Evolutionary conservation across 1,284 basidiomycete genomes (phyloP).

Genomic region (Mixia osmundae): DNA sequence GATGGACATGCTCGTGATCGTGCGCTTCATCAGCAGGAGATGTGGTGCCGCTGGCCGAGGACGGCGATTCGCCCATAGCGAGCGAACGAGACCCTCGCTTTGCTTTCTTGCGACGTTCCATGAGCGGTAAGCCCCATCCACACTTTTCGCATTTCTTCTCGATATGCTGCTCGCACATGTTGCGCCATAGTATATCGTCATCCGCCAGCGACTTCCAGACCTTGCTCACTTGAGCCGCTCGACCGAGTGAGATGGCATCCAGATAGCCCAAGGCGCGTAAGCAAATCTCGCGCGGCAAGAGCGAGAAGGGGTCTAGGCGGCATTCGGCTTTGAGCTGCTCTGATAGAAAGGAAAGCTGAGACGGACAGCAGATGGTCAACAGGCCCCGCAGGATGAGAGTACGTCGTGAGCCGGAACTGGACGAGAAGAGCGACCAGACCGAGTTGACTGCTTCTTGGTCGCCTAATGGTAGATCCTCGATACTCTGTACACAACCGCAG

Average conservation of each 20-base stretch:
- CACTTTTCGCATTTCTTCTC: conserved; percentile 93
- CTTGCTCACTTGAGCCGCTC: conserved; percentile 77
- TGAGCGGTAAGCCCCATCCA: conserved; percentile 84
- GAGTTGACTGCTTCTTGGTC: conserved; percentile 77
- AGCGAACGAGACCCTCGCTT: conserved; percentile 5
- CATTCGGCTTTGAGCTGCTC: conserved; percentile 78
- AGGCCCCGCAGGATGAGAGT: conserved; percentile 88
- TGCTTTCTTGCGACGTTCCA: conserved; percentile 41
- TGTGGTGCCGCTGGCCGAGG: conserved; percentile 17
- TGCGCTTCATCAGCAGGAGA: too few species aligned
- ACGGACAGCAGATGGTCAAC: conserved; percentile 99
- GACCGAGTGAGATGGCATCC: conserved; percentile 83
- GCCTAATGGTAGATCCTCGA: conserved; percentile 69
- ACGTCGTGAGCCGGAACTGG: conserved; percentile 68
- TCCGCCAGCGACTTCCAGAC: conserved; percentile 77
- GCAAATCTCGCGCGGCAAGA: conserved; percentile 72
- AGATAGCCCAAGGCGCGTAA: conserved; percentile 78
- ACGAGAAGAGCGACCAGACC: conserved; percentile 92
- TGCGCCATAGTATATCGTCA: conserved; percentile 85
- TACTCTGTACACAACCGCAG: conserved; percentile 13
- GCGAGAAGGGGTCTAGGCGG: conserved; percentile 78
- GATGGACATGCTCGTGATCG: too few species aligned
- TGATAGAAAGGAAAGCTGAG: conserved; percentile 87
- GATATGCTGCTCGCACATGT: conserved; percentile 97
- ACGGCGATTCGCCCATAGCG: background rate